Percentiles rank a stretch among this genome's conserved stretches.
These are phyloP conservation scores for Trichocladium antarcticum DNA, from an alignment of 495 filamentous ascomycete genomes.

Conservation along the genomic window DNA sequence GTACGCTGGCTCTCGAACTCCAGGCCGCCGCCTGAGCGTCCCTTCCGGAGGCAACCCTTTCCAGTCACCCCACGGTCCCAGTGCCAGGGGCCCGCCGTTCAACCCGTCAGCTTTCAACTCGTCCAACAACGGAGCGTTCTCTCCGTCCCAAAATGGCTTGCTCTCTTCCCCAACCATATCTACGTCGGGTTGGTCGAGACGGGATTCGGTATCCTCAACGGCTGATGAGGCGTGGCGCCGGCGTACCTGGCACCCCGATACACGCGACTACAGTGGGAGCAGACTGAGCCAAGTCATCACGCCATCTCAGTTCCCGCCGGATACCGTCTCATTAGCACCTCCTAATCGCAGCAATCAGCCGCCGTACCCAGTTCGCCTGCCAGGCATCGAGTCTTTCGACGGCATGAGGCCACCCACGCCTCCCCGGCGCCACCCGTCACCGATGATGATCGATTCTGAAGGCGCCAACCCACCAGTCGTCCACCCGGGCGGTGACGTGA, in stretches of 20 bases:
- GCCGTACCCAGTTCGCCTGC: constrained; percentile 47
- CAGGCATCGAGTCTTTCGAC: constrained; percentile 86
- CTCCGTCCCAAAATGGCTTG: constrained; percentile 43
- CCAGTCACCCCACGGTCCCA: constrained; percentile 49
- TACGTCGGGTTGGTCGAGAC: constrained; percentile 49
- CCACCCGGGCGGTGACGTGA: constrained; percentile 36
- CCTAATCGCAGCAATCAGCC: constrained; percentile 29
- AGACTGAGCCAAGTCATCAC: constrained; percentile 42
- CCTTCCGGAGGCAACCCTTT: constrained; percentile 67
- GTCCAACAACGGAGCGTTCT: constrained; percentile 45
- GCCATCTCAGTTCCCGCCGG: constrained; percentile 48
- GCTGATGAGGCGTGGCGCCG: constrained; percentile 68
- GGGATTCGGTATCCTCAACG: constrained; percentile 48
- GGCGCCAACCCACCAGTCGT: constrained; percentile 32
- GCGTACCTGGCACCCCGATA: constrained; percentile 83
- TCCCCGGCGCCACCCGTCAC: constrained; percentile 50
- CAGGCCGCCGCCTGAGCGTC: constrained; percentile 67
- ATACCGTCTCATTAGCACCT: constrained; percentile 44
- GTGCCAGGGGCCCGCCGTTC: constrained; percentile 48
- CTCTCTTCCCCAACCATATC: constrained; percentile 60
- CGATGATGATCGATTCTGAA: constrained; percentile 55
- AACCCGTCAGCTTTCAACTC: constrained; percentile 40
- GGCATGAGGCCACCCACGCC: constrained; percentile 53
- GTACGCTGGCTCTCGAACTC: constrained; percentile 53
- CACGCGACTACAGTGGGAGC: constrained; percentile 42